Percentiles rank a stretch among this genome's conserved stretches.
Evolutionary conservation across 2,329 filamentous ascomycete species (phyloP).

Genomic region (Aquanectria penicillioides): DNA sequence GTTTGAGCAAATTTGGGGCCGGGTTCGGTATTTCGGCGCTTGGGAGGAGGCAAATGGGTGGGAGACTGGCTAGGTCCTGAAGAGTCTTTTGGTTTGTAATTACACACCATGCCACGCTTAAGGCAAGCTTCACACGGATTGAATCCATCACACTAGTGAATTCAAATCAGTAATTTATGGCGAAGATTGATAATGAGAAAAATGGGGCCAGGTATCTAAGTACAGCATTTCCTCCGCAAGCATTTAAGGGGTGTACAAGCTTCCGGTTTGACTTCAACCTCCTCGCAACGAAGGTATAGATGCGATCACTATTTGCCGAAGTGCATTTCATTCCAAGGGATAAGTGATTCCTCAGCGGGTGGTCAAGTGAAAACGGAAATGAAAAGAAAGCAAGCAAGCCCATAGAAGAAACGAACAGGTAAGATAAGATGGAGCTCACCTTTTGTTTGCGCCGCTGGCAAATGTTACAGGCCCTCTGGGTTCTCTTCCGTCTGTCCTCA

Average conservation of each 20-base stretch:
- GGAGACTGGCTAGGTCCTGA: neutral
- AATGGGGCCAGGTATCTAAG: neutral
- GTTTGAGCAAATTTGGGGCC: too few species aligned
- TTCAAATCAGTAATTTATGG: neutral
- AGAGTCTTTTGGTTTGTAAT: slow-evolving; percentile 17
- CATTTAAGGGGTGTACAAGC: too few species aligned
- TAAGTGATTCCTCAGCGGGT: neutral
- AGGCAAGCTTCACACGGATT: slow-evolving; percentile 36
- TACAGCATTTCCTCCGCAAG: neutral
- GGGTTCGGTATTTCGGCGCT: slow-evolving; percentile 3
- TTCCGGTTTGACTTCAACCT: too few species aligned
- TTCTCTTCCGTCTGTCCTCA: slow-evolving; percentile 70
- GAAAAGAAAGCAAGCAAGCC: neutral
- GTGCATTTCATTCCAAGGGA: too few species aligned
- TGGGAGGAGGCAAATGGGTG: neutral
- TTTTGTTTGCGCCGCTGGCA: slow-evolving; percentile 76
- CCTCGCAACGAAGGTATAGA: too few species aligned
- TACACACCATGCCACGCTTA: slow-evolving; percentile 34
- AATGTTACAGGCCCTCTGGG: slow-evolving; percentile 67
- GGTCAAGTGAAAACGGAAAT: neutral
- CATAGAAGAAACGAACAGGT: neutral
- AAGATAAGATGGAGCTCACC: slow-evolving; percentile 55
- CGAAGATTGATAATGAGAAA: neutral
- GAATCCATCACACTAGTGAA: slow-evolving; percentile 35
- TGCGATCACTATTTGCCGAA: too few species aligned